A percentile compares a stretch with the other conserved stretches of the same genome.
phyloP scores from a whole-genome alignment of 768 basidiomycete genomes.

The Trichaptum fuscoviolaceum region DNA sequence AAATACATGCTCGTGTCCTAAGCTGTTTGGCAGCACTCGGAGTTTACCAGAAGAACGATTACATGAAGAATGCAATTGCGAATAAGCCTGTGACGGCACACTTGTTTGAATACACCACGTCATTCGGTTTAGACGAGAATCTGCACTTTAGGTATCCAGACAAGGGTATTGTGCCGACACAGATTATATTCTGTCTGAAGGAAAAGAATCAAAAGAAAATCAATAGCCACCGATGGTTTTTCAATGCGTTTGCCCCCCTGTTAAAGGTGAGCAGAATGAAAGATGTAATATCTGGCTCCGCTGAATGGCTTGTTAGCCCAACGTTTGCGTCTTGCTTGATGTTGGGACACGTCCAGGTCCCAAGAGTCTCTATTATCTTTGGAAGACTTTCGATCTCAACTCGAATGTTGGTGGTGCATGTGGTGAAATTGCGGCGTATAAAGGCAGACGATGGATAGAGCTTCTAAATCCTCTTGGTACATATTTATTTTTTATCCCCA shows the following conservation, averaged over 20 bases:
- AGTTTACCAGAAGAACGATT: conserved; percentile 74
- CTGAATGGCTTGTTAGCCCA: conserved; percentile 49
- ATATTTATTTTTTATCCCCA: conserved; percentile 14
- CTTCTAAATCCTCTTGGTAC: conserved; percentile 80
- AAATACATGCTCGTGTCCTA: conserved; percentile 77
- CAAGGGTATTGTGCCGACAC: conserved; percentile 91
- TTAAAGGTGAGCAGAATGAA: conserved; percentile 52
- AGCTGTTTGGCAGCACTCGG: conserved; percentile 90
- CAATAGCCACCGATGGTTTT: conserved; percentile 96
- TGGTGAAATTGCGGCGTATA: conserved; percentile 93
- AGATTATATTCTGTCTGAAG: conserved; percentile 87
- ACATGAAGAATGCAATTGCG: conserved; percentile 62
- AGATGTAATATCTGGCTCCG: background rate
- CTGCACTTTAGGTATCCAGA: conserved; percentile 85
- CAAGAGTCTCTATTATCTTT: conserved; percentile 88
- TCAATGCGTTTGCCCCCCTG: conserved; percentile 85
- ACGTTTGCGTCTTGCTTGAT: conserved; percentile 88
- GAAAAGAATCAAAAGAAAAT: conserved; percentile 97
- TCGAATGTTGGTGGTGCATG: conserved; percentile 94
- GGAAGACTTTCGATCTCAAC: conserved; percentile 92
- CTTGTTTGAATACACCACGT: conserved; percentile 84
- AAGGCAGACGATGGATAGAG: conserved; percentile 81
- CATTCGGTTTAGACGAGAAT: conserved; percentile 73
- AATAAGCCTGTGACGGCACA: conserved; percentile 67
- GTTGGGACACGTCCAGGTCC: conserved; percentile 89